Evolutionary conservation across 2,329 filamentous ascomycete genomes (phyloP).

Genomic region (Chrysoporthe puriensis): DNA sequence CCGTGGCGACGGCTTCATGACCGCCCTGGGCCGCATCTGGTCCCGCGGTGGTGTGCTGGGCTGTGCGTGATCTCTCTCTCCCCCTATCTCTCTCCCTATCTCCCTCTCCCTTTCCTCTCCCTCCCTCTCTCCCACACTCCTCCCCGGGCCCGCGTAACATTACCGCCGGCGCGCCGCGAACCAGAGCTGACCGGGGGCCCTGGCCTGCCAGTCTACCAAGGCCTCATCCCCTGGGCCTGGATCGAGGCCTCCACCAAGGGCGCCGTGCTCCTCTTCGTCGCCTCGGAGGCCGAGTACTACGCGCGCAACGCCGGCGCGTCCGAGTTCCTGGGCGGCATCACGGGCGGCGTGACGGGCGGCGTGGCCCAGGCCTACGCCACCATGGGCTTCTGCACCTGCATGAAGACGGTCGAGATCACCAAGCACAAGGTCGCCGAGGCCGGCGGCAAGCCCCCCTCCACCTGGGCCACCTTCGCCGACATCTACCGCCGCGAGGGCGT

Average conservation of each 20-base stretch:
- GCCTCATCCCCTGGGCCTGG: slow-evolving; percentile 99
- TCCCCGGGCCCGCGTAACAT: background rate
- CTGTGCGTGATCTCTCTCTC: slow-evolving; percentile 65
- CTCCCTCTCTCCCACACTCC: background rate
- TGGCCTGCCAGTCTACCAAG: slow-evolving; percentile 85
- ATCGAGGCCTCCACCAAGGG: slow-evolving; percentile 99
- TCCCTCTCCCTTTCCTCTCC: too few species aligned
- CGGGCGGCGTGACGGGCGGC: slow-evolving; percentile 90
- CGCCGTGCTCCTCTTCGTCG: slow-evolving; percentile 97
- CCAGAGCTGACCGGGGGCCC: background rate
- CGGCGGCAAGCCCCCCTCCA: slow-evolving; percentile 84
- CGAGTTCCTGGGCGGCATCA: slow-evolving; percentile 87
- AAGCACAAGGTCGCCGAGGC: slow-evolving; percentile 90
- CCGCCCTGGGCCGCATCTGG: slow-evolving; percentile 88
- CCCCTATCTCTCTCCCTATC: background rate
- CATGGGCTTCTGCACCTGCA: slow-evolving; percentile 99
- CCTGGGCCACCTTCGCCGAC: slow-evolving; percentile 93
- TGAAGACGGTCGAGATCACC: slow-evolving; percentile 99
- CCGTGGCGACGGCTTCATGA: slow-evolving; percentile 81
- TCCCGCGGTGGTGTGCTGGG: slow-evolving; percentile 88
- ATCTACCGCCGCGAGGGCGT: slow-evolving; percentile 97
- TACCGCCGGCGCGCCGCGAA: too few species aligned
- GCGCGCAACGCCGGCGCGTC: slow-evolving; percentile 80
- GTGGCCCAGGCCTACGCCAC: slow-evolving; percentile 98
- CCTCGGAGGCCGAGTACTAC: slow-evolving; percentile 96